phyloP scores from a whole-genome alignment of 2,329 filamentous ascomycete species.

The Aspergillus awamori region DNA sequence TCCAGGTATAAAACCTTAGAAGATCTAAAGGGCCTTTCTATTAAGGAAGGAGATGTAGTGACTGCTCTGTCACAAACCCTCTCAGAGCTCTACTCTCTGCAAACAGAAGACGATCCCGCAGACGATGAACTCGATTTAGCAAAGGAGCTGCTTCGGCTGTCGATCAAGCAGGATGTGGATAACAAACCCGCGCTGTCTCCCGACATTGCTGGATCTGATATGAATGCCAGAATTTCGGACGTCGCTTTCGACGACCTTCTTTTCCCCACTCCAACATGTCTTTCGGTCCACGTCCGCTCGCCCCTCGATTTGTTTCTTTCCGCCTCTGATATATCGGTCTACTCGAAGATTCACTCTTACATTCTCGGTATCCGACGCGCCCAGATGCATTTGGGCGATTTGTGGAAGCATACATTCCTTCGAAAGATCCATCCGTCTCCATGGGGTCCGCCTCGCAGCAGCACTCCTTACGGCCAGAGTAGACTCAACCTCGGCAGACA shows the following conservation, averaged over 20 bases:
- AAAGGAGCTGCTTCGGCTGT: constrained; percentile 72
- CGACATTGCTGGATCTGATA: constrained; percentile 20
- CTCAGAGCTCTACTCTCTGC: constrained; percentile 75
- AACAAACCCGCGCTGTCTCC: constrained; percentile 30
- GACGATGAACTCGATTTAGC: constrained; percentile 81
- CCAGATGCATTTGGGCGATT: constrained; percentile 77
- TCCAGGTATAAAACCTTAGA: constrained; percentile 57
- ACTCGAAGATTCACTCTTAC: constrained; percentile 85
- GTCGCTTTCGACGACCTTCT: constrained; percentile 74
- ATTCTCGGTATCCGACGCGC: constrained; percentile 82
- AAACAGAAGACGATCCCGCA: constrained; percentile 73
- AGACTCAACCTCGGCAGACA: constrained; percentile 65
- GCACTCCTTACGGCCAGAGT: constrained; percentile 61
- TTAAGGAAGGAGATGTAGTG: constrained; percentile 86
- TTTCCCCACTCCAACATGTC: constrained; percentile 72
- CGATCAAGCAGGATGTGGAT: constrained; percentile 44
- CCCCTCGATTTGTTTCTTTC: constrained; percentile 88
- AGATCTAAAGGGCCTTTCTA: constrained; percentile 63
- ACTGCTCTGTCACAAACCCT: constrained; percentile 77
- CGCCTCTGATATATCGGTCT: constrained; percentile 72
- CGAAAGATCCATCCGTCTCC: constrained; percentile 77
- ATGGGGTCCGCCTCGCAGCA: constrained; percentile 65
- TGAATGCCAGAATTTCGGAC: constrained; percentile 43
- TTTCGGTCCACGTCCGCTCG: constrained; percentile 74
- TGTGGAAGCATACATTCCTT: constrained; percentile 84